Conservation (phyloP, 257 asterid genomes). For the Primulina eburnea region DNA sequence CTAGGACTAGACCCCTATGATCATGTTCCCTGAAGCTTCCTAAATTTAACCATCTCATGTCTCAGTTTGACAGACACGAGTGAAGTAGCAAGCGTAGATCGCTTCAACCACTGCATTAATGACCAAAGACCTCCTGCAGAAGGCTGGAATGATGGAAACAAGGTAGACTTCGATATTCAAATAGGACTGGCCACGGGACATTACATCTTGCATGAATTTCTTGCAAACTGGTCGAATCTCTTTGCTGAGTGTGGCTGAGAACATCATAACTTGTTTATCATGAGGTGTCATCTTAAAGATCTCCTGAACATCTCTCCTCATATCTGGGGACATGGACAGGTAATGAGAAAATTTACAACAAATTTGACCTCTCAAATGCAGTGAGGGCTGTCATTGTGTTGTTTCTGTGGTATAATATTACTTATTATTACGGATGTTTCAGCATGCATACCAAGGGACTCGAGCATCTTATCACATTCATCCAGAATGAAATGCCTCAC, state of each 20-base stretch:
- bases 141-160: conserved; percentile 55
- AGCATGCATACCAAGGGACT: conserved; percentile 36
- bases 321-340: conserved; percentile 45
- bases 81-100: conserved; percentile 39
- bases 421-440: no score
- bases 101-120: conserved; percentile 51
- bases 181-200: conserved; percentile 26
- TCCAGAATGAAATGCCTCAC: conserved; percentile 58
- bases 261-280: neutral
- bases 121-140: conserved; percentile 41
- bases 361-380: neutral
- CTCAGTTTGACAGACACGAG: conserved; percentile 33
- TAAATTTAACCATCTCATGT: conserved; percentile 29
- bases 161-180: conserved; percentile 48
- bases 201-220: conserved; percentile 1
- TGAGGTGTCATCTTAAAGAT: conserved; percentile 77
- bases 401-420: no score
- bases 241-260: neutral
- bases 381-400: conserved; percentile 9
- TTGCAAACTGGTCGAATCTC: neutral
- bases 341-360: neutral
- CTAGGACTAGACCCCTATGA: conserved; percentile 19
- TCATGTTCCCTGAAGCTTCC: conserved; percentile 24
- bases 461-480: conserved; percentile 61
- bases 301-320: conserved; percentile 94